Evolutionary conservation across 768 basidiomycete genomes (phyloP), one percentile per base, ranked within the genome.

Genomic region (Calocybe gangraenosa): DNA sequence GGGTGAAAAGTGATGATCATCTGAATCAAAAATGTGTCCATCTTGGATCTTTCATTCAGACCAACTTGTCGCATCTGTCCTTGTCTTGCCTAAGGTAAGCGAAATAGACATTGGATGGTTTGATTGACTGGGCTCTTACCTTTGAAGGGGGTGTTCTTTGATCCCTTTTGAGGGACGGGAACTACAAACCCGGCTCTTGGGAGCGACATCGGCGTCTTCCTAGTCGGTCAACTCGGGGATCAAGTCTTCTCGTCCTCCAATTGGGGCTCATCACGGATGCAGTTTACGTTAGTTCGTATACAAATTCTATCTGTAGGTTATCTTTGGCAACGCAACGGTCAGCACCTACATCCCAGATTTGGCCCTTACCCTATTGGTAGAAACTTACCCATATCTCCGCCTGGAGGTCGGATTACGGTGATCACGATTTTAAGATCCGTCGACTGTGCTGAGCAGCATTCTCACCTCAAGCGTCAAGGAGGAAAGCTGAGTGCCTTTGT

Each of bases 241-340:
- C 3, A 6, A 28, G 19, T n/a, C 31, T 42, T 42, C 40, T 20
- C 20, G 20, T 19, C 14, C 40, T 42, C 31, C 40, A 20, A 9
- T 34, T 14, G 32, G 31, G 19, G 31, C 11, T 28, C 6, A 28
- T 28, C 25, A 5, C 25, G 25, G 25, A 11, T 28, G 25, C 25
- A 28, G 25, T 28, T 28, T 28, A 40, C 22, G 7, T 37, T 15
- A 19, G 33, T 17, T 19, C 30, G 10, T 9, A 19, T 9, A 31
- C 17, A 14, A 42, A 42, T 13, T 28, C 33, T 42, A 42, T 42
- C 32, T 42, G 32, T 9, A 33, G 41, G 31, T 32, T 42, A 42
- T 34, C 41, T 34, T 42, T 3, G 31, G 32, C n/a, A 17, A 33
- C 32, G 25, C 5, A 11, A 28, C 25, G 6, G 5, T 28, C n/a